Conservation (phyloP, 176 grass and related monocot species). For the Phyllostachys edulis region DNA sequence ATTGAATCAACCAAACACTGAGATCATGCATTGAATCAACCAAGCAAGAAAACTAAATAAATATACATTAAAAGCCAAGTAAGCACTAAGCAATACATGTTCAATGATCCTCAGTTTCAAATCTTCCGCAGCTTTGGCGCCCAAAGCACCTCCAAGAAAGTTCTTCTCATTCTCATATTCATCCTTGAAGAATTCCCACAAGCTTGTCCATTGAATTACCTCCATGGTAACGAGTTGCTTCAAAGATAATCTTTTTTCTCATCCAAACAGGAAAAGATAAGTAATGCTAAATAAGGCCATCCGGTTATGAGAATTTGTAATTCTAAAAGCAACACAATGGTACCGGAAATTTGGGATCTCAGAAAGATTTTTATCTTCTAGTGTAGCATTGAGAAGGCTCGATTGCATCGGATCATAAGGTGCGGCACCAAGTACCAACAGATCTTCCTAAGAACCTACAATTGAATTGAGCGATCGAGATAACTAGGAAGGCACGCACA, state of each 20-base stretch:
- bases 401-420: constrained; percentile 96
- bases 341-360: constrained; percentile 90
- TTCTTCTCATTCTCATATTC: constrained; percentile 92
- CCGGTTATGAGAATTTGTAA: neutral
- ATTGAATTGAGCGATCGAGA: neutral
- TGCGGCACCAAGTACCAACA: constrained; percentile 87
- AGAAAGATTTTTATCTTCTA: constrained; percentile 91
- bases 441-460: constrained; percentile 91
- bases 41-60: too few relatives aligned
- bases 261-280: too few relatives aligned
- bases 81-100: constrained; percentile 65
- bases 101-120: constrained; percentile 89
- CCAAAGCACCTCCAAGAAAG: constrained; percentile 70
- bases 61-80: neutral
- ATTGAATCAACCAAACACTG: too few relatives aligned
- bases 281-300: neutral
- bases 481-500: neutral
- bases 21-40: too few relatives aligned
- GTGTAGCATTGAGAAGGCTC: constrained; percentile 83
- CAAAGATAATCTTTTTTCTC: constrained; percentile 57
- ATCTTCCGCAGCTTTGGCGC: constrained; percentile 73
- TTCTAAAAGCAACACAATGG: neutral
- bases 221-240: constrained; percentile 97
- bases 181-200: constrained; percentile 76
- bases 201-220: constrained; percentile 80